Base-by-base conservation (phyloP, 2,329 filamentous ascomycete genomes). In the Aspergillus amoenus region DNA sequence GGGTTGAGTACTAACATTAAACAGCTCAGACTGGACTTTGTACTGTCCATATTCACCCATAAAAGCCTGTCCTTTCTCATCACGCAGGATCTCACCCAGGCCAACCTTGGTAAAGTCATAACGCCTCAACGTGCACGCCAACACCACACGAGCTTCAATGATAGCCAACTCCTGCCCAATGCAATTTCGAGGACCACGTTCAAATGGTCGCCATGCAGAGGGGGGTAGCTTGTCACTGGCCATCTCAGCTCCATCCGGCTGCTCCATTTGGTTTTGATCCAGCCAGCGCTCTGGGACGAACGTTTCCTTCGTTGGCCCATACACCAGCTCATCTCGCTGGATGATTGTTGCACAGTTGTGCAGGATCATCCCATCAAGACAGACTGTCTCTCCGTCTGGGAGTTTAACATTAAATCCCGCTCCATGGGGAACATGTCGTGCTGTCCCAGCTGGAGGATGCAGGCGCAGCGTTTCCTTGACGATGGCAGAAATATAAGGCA, bases 381-480 rank as follows among this genome's bases (percentile, higher is more conserved):
- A 30, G 37, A 53, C 57, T 2, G 56, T 30, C 24, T 46, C 34
- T 6, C 53, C 58, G 5, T 58, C 52, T 3, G 53, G 53, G 11
- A 58, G 51, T 17, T 27, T 48, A 21, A 58, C 61, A 21, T 2
- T 58, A 37, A 57, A 53, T 24, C 48, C 62, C 21, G 58, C 50
- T 2, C 61, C 57, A 2, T 55, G 50, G 4, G 50, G 37, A 3
- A 55, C 42, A 17, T 53, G 52, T 3, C 65, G 54, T 6, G 63
- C 59, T 1, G 61, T 61, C 2, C 53, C 60, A 3, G 57, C 65
- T 49, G 82, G 76, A 0, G 82, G 80, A 61, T 78, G 81, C 24
- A 85, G 63, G 1, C 83, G 76, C 3, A 86, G 72, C 0, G 76
- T 75, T 66, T 86, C 84, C 56, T 83, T 82, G 59, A 84, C 77